Conservation (phyloP, 192 early-diverging fungal species). For the Coemansia asiatica region DNA sequence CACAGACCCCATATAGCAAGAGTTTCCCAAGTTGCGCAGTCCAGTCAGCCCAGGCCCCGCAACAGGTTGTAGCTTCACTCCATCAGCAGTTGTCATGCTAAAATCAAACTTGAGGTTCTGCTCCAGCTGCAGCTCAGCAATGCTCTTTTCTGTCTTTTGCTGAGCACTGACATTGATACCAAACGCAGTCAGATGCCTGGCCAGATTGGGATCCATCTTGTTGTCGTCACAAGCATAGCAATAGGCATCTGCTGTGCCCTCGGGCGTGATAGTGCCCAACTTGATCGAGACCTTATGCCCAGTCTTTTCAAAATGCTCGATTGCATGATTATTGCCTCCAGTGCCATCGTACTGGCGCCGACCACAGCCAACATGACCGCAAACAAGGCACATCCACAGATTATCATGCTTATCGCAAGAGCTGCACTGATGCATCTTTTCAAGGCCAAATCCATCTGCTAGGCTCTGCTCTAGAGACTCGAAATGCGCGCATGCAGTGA, state of each 20-base stretch:
- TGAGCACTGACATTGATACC: slow-evolving; percentile 84
- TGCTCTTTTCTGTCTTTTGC: slow-evolving; percentile 88
- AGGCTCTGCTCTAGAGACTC: slow-evolving; percentile 65
- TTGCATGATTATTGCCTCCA: slow-evolving; percentile 91
- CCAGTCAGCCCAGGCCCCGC: slow-evolving; percentile 93
- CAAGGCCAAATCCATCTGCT: slow-evolving; percentile 25
- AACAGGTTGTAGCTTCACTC: slow-evolving; percentile 74
- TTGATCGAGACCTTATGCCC: slow-evolving; percentile 85
- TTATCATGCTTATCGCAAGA: slow-evolving; percentile 87
- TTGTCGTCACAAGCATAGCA: slow-evolving; percentile 75
- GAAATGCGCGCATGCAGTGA: slow-evolving; percentile 78
- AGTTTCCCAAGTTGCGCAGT: slow-evolving; percentile 93
- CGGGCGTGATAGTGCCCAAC: slow-evolving; percentile 95
- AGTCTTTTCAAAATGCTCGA: slow-evolving; percentile 79
- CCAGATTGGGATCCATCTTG: slow-evolving; percentile 74
- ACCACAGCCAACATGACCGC: slow-evolving; percentile 93
- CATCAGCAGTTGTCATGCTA: slow-evolving; percentile 96
- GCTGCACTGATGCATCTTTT: slow-evolving; percentile 42
- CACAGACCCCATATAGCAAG: slow-evolving; percentile 97
- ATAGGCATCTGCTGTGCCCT: slow-evolving; percentile 84
- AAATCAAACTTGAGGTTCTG: slow-evolving; percentile 97
- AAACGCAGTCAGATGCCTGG: slow-evolving; percentile 76
- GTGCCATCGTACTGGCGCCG: slow-evolving; percentile 89
- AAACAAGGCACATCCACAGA: slow-evolving; percentile 93
- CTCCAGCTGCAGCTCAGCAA: slow-evolving; percentile 93